Evolutionary conservation across 2,329 filamentous ascomycete species (phyloP).

Genomic region (Dendrostoma leiphaemia): DNA sequence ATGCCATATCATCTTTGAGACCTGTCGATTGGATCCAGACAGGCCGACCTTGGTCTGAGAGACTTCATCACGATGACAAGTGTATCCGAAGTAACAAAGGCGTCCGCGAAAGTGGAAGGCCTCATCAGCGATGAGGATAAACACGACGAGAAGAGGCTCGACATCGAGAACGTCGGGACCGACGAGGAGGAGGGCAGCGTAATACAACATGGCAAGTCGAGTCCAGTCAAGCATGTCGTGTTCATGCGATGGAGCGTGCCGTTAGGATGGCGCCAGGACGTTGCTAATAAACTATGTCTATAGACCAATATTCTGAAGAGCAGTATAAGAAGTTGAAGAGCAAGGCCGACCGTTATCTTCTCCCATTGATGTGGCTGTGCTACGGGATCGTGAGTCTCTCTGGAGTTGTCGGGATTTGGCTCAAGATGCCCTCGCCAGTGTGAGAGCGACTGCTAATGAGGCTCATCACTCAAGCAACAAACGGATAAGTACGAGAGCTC

Average conservation of each 20-base stretch:
- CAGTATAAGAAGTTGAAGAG: conserved; percentile 36
- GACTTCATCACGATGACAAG: conserved; percentile 1
- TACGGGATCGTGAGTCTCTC: conserved; percentile 36
- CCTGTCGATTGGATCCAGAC: no score
- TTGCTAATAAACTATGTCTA: background rate
- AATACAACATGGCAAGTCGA: background rate
- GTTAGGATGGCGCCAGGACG: no score
- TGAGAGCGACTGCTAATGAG: background rate
- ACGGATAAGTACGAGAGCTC: conserved; percentile 36
- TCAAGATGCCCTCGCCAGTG: no score
- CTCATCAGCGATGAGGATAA: background rate
- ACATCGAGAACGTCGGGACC: background rate
- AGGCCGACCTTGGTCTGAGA: background rate
- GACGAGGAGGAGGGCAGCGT: conserved; percentile 7
- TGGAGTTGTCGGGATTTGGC: background rate
- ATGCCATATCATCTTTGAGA: background rate
- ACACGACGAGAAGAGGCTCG: background rate
- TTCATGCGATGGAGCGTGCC: no score
- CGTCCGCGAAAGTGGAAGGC: conserved; percentile 1
- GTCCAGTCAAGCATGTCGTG: background rate
- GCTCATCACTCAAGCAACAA: conserved; percentile 32
- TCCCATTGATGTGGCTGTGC: conserved; percentile 47
- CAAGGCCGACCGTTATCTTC: conserved; percentile 43
- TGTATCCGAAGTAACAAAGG: conserved; percentile 1
- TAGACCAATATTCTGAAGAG: conserved; percentile 31